These are phyloP conservation scores for Trametes sp. DNA, from an alignment of 1,284 basidiomycete genomes.

Conservation along the genomic window DNA sequence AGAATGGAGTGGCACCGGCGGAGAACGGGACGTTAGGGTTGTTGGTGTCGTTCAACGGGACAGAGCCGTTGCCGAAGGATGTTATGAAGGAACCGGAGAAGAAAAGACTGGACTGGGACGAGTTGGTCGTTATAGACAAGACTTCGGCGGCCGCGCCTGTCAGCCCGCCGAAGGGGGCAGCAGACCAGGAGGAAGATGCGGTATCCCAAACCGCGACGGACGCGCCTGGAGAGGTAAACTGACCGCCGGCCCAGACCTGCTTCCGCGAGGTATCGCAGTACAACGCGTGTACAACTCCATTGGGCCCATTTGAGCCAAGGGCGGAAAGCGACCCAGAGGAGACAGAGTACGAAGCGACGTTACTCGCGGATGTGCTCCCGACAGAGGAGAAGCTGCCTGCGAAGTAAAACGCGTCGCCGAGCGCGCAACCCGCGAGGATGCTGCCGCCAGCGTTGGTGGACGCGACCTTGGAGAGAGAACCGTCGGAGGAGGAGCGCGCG, in stretches of 20 bases:
- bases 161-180: conserved; percentile 85
- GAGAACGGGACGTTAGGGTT: conserved; percentile 83
- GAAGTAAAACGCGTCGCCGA: conserved; percentile 73
- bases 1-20: conserved; percentile 82
- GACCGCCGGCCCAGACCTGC: conserved; percentile 88
- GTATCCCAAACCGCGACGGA: conserved; percentile 86
- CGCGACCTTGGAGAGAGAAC: conserved; percentile 68
- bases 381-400: conserved; percentile 82
- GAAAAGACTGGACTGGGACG: conserved; percentile 78
- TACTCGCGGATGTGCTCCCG: conserved; percentile 59
- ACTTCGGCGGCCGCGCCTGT: conserved; percentile 76
- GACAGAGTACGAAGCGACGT: conserved; percentile 79
- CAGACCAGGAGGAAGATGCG: conserved; percentile 71
- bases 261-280: conserved; percentile 80
- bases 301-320: conserved; percentile 66
- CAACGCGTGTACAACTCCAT: conserved; percentile 79
- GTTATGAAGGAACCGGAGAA: conserved; percentile 91
- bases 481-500: conserved; percentile 64
- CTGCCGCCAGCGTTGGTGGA: conserved; percentile 76
- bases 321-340: conserved; percentile 65
- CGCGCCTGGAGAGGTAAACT: conserved; percentile 74
- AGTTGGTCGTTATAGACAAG: conserved; percentile 78
- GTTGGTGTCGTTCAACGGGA: conserved; percentile 64
- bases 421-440: conserved; percentile 69
- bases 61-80: conserved; percentile 68